These are phyloP conservation scores for Dendrocalamus sinicus DNA, from an alignment of 176 grass and related monocot species.

Conservation along the genomic window DNA sequence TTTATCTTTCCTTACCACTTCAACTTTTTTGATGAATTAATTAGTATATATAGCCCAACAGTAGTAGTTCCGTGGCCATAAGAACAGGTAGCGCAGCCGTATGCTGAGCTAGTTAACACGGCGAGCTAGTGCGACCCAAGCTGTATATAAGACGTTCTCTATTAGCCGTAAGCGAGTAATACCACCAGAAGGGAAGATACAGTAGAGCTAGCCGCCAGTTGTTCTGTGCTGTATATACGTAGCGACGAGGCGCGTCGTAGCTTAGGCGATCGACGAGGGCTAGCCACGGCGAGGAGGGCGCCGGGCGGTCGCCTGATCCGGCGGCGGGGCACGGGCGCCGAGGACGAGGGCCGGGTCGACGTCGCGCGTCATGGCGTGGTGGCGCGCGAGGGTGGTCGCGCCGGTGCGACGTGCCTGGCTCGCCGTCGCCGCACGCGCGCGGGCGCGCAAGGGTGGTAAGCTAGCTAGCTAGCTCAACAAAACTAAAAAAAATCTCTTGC, in stretches of 20 bases:
- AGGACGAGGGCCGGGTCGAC: neutral
- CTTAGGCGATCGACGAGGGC: too few relatives aligned
- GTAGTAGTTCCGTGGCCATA: too few relatives aligned
- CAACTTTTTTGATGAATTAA: too few relatives aligned
- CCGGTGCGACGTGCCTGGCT: conserved; percentile 68
- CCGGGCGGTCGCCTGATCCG: conserved; percentile 2
- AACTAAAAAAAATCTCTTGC: neutral
- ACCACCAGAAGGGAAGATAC: neutral
- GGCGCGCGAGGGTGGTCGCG: conserved; percentile 66
- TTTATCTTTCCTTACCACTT: too few relatives aligned
- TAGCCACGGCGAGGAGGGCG: conserved; percentile 33
- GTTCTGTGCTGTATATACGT: neutral
- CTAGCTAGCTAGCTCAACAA: neutral
- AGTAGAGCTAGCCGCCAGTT: neutral
- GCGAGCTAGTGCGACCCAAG: too few relatives aligned
- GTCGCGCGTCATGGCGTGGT: conserved; percentile 67
- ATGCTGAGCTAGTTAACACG: too few relatives aligned
- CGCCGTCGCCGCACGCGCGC: conserved; percentile 54
- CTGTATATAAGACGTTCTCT: too few relatives aligned
- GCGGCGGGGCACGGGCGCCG: neutral
- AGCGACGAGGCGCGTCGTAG: neutral
- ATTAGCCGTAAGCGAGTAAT: neutral
- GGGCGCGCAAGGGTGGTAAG: conserved; percentile 50
- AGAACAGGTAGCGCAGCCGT: too few relatives aligned
- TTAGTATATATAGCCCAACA: too few relatives aligned